Evolutionary conservation across 345 rosid species (phyloP), one percentile per base, ranked within the genome.

Genomic region (Melastoma malabathricum): DNA sequence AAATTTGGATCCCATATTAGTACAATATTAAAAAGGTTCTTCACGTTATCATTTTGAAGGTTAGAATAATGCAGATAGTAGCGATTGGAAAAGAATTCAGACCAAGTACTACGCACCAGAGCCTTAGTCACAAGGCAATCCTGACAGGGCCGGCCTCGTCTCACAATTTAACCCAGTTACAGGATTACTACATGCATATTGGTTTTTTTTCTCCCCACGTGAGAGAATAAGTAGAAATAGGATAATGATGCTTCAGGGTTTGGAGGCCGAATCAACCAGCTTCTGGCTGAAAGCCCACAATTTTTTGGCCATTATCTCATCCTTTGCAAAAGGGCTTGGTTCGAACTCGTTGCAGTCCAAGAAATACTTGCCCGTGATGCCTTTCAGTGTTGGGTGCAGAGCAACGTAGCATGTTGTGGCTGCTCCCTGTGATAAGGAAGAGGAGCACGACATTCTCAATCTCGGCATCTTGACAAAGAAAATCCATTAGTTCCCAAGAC

Each of bases 371-470:
- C 95, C 89, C 0, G 67, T 78, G 10, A 75, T 88, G 9, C 84
- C 89, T 59, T 68, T 72, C 65, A 87, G 16, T 10, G 56, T 68
- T 19, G 88, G 96, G 53, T 87, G 89, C 4, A 92, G 72, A 3
- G 96, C 96, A 0, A 68, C 86, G 54, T 84, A 84, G 75, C 98
- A 92, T 18, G 89, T 77, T 14, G 98, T 87, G 13, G 96, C 98
- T 46, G 98, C 98, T 43, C 98, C 98, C 96, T 90, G 65, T 13
- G 13, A 20, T 15, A 39, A n/a, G 17, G 57, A 43, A 43, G 22
- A 18, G 14, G 17, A 4, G 27, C 17, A n/a, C 6, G 13, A 2
- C 19, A 17, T 20, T 44, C 48, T 50, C 53, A 15, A 3, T 34
- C 54, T 10, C 34, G 6, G 19, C 34, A 15, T 27, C 14, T 31